Conservation (phyloP, 257 asterid genomes). For the Apocynum venetum region DNA sequence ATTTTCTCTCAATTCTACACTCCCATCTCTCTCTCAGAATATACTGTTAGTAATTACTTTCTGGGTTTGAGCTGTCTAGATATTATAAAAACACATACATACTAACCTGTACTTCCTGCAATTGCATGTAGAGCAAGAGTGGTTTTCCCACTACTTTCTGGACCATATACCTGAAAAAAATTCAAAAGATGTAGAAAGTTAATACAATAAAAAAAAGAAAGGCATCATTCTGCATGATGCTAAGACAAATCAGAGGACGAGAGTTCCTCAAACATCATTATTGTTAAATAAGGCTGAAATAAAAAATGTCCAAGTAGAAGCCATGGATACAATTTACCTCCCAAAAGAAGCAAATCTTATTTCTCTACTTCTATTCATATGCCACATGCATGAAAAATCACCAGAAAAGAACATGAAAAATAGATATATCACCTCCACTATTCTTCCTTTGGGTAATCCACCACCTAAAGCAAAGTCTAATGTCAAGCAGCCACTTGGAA, state of each 20-base stretch:
- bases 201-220: not conserved
- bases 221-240: not conserved
- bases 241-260: not conserved
- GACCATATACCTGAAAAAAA: constrained; percentile 77
- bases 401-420: constrained; percentile 4
- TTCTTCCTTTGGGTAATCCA: constrained; percentile 96
- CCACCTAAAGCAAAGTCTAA: constrained; percentile 97
- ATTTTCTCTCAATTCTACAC: not conserved
- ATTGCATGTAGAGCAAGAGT: constrained; percentile 98
- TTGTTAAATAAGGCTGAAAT: not conserved
- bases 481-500: constrained; percentile 93
- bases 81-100: constrained; percentile 31
- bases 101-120: constrained; percentile 99
- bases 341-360: not conserved
- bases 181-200: not conserved
- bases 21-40: not conserved
- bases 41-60: not conserved
- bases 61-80: not conserved
- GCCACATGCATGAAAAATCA: not conserved
- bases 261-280: not conserved
- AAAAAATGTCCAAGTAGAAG: not conserved
- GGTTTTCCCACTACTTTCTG: constrained; percentile 99
- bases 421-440: constrained; percentile 65
- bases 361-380: not conserved
- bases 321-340: not conserved